phyloP scores from a whole-genome alignment of 768 basidiomycete genomes.

The Kwoniella botswanensis region DNA sequence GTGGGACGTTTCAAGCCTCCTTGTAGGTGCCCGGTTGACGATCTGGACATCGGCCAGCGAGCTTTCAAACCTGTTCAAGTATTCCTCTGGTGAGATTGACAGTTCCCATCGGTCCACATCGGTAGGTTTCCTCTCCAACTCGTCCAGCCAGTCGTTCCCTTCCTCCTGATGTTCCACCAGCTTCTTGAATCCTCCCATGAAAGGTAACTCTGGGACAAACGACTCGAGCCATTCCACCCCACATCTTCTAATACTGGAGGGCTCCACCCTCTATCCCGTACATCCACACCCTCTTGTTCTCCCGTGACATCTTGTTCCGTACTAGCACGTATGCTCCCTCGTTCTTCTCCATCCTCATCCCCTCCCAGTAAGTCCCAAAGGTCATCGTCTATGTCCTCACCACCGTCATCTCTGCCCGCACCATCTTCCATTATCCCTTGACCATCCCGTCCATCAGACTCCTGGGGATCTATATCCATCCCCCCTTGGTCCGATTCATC shows the following conservation, averaged over 20 bases:
- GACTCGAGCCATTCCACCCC: not conserved
- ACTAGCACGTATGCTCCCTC: no score
- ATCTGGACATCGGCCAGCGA: constrained; percentile 23
- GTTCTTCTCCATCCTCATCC: no score
- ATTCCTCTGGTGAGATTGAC: constrained; percentile 20
- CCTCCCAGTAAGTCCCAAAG: no score
- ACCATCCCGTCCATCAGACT: no score
- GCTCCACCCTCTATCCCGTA: not conserved
- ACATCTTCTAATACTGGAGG: not conserved
- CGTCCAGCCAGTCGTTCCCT: not conserved
- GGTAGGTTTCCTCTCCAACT: not conserved
- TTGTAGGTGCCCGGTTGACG: not conserved
- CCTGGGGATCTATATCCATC: no score
- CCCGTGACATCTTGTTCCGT: no score
- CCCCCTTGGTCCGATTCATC: no score
- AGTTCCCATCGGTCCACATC: constrained; percentile 34
- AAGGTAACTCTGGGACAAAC: not conserved
- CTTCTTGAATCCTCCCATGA: not conserved
- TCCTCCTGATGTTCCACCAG: not conserved
- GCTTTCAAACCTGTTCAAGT: constrained; percentile 13
- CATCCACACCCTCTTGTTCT: not conserved
- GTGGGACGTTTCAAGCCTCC: constrained; percentile 3
- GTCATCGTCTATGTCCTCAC: no score
- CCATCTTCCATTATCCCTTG: no score
- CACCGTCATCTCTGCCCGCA: no score